phyloP scores from a whole-genome alignment of 148 eudicot genomes.

The Rhododendron williamsianum region DNA sequence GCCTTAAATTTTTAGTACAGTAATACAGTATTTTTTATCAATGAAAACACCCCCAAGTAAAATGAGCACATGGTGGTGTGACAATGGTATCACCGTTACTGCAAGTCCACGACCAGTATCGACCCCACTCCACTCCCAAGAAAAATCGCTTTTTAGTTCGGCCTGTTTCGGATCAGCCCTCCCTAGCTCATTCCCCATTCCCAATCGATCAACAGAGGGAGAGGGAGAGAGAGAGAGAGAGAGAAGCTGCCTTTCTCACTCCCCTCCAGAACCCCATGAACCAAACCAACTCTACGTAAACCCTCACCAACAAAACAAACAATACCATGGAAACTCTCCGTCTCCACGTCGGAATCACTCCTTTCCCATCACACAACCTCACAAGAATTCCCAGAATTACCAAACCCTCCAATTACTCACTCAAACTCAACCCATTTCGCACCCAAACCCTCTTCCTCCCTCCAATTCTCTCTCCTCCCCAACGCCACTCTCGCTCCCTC shows the following conservation, averaged over 20 bases:
- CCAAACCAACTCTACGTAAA: not conserved
- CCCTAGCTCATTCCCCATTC: not conserved
- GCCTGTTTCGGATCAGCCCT: not conserved
- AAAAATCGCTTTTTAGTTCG: too few species aligned
- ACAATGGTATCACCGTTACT: not conserved
- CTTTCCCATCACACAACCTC: conserved; percentile 10
- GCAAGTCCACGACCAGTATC: not conserved
- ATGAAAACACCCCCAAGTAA: not conserved
- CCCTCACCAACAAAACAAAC: not conserved
- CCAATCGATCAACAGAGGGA: not conserved
- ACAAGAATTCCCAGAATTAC: not conserved
- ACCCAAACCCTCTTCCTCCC: conserved; percentile 10
- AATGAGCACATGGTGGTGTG: conserved; percentile 11
- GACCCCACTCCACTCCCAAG: not conserved
- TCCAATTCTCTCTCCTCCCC: conserved; percentile 1
- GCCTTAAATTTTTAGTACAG: too few species aligned
- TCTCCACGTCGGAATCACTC: not conserved
- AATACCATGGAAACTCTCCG: conserved; percentile 38
- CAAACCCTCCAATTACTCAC: not conserved
- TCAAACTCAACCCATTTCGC: conserved; percentile 11
- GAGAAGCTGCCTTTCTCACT: not conserved
- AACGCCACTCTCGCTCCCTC: conserved; percentile 17
- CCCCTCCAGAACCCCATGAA: not conserved
- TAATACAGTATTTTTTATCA: too few species aligned
- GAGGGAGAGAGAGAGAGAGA: not conserved